Evolutionary conservation across 2,329 filamentous ascomycete species (phyloP), one percentile per base, ranked within the genome.

Genomic region (Microdochium bolleyi): DNA sequence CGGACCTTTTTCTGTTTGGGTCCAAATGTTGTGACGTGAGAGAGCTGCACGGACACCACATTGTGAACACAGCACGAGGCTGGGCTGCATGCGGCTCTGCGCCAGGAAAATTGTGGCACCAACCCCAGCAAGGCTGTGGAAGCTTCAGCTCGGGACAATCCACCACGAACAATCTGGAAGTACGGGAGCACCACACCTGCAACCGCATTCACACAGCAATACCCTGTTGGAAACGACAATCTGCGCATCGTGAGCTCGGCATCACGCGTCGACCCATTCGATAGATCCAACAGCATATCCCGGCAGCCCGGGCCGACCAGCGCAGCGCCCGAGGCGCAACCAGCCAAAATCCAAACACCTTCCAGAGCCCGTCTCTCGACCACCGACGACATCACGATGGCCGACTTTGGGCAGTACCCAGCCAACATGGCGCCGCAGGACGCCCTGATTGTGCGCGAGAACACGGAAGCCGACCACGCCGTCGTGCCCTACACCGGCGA

Each of bases 401-500:
- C 80, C 38, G 74, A 80, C 60, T 82, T 86, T 58, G 75, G 75
- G 57, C 79, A 83, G 51, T 86, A 85, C 59, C 81, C 83, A 68
- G 80, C 83, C 16, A 84, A 85, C 56, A 84, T 85, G 77, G 75
- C 76, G 61, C 80, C 83, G 16, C 76, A 83, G 62, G 82, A 85
- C 63, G 80, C 82, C 48, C 76, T 86, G 48, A 74, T 85, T 52
- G 73, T 83, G 48, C 77, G 83, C 52, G 74, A 82, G 61, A 67
- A 76, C 56, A 73, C 78, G 37, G 72, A 72, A 52, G 73, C 78
- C 32, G 76, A 83, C 55, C 83, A 86, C 61, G 80, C 79, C 21
- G 79, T 85, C 24, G 78, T 82, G 8, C 74, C 76, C 27, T 86
- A 86, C 64, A 85, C 85, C n/a, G 87, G 85, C 60, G 84, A 88